Percentiles rank a stretch among this genome's conserved stretches.
Evolutionary conservation across 2,329 filamentous ascomycete species (phyloP).

Genomic region (Coleophoma cylindrospora): DNA sequence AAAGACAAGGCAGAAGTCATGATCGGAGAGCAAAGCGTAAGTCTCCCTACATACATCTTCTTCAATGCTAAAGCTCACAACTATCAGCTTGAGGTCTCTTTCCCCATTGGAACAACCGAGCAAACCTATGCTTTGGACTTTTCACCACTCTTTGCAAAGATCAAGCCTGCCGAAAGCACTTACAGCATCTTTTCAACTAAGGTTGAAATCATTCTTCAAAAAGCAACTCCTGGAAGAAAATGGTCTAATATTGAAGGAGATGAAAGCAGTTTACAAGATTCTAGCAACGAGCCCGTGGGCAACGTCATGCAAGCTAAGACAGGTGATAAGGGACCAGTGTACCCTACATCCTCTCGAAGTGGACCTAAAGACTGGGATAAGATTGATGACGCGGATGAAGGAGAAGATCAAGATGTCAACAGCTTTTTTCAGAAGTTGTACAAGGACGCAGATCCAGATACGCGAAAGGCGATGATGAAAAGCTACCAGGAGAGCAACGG

Average conservation of each 20-base stretch:
- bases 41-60: conserved; percentile 4
- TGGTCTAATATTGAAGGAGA: conserved; percentile 21
- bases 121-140: conserved; percentile 56
- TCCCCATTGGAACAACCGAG: conserved; percentile 43
- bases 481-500: conserved; percentile 92
- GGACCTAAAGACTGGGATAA: conserved; percentile 94
- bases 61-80: conserved; percentile 7
- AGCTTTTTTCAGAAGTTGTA: conserved; percentile 90
- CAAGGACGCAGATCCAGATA: conserved; percentile 69
- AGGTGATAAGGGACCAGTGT: conserved; percentile 47
- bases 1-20: conserved; percentile 50
- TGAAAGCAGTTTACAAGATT: neutral
- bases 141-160: conserved; percentile 60
- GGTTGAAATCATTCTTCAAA: conserved; percentile 70
- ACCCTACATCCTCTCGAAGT: conserved; percentile 79
- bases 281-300: too few species aligned
- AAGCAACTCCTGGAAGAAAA: conserved; percentile 48
- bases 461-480: conserved; percentile 94
- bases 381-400: conserved; percentile 43
- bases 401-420: conserved; percentile 61
- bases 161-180: conserved; percentile 57
- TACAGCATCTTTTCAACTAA: conserved; percentile 70
- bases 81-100: conserved; percentile 48
- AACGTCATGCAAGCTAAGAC: neutral
- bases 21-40: conserved; percentile 17